Percentiles rank a stretch among this genome's conserved stretches.
Evolutionary conservation across 345 rosid genomes (phyloP).

Genomic region (Gossypium stocksii): DNA sequence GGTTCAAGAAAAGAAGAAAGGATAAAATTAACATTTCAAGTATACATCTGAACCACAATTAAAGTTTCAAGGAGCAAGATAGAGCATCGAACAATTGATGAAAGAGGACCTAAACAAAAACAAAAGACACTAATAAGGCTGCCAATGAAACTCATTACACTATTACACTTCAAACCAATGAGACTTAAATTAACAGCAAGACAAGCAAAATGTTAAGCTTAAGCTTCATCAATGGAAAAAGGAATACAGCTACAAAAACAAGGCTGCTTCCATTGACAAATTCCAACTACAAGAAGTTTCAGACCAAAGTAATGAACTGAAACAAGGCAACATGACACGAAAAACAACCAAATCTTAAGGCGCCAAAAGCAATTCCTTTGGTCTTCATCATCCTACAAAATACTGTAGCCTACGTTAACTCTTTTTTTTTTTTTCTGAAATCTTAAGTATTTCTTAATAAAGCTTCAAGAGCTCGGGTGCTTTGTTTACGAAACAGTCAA

Average conservation of each 20-base stretch:
- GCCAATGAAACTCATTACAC: background rate
- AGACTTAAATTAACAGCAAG: too few relatives aligned
- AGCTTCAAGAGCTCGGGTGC: constrained; percentile 38
- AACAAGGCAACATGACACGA: background rate
- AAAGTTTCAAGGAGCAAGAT: too few relatives aligned
- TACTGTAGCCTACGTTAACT: background rate
- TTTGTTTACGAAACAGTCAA: constrained; percentile 25
- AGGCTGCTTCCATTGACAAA: background rate
- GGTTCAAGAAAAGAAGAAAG: too few relatives aligned
- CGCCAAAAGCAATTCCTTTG: background rate
- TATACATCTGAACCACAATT: too few relatives aligned
- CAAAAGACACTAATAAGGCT: background rate
- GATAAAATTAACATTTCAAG: too few relatives aligned
- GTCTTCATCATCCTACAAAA: background rate
- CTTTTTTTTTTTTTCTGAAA: background rate
- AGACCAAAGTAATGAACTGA: background rate
- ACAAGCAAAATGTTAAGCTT: background rate
- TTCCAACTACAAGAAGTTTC: background rate
- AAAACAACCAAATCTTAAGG: background rate
- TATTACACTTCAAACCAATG: too few relatives aligned
- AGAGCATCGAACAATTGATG: too few relatives aligned
- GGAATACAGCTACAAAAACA: background rate
- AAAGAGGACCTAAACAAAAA: background rate
- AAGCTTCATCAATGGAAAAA: background rate
- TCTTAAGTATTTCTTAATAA: constrained; percentile 20